These are phyloP conservation scores for Inga laurina DNA, from an alignment of 306 rosid genomes.

Conservation along the genomic window DNA sequence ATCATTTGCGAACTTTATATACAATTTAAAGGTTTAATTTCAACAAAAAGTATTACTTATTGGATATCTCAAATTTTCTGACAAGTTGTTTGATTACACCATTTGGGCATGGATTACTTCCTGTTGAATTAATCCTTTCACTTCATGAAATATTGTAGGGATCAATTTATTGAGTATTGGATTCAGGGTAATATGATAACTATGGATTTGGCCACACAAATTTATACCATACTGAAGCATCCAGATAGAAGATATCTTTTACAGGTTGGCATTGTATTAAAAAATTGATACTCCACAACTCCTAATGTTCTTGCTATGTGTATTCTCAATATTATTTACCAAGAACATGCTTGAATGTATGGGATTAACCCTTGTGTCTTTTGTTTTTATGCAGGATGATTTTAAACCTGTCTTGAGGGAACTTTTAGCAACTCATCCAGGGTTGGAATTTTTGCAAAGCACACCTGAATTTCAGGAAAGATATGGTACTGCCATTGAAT, in stretches of 20 bases:
- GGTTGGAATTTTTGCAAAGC: slow-evolving; percentile 71
- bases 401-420: slow-evolving; percentile 71
- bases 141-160: slow-evolving; percentile 44
- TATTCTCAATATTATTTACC: slow-evolving; percentile 21
- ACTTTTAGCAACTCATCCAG: slow-evolving; percentile 68
- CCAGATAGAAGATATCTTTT: slow-evolving; percentile 57
- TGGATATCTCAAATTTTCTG: slow-evolving; percentile 13
- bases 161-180: slow-evolving; percentile 69
- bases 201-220: slow-evolving; percentile 62
- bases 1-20: neutral
- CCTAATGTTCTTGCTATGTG: slow-evolving; percentile 20
- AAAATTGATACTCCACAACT: slow-evolving; percentile 2
- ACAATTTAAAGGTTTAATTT: slow-evolving; percentile 10
- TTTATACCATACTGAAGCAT: slow-evolving; percentile 59
- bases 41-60: neutral
- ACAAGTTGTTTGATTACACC: slow-evolving; percentile 1
- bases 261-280: slow-evolving; percentile 56
- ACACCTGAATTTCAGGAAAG: slow-evolving; percentile 83
- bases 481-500: slow-evolving; percentile 53
- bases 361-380: neutral
- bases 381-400: slow-evolving; percentile 54
- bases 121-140: slow-evolving; percentile 20
- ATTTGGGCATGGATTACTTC: slow-evolving; percentile 19
- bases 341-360: slow-evolving; percentile 3
- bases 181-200: slow-evolving; percentile 61